A percentile compares a stretch with the other conserved stretches of the same genome.
Evolutionary conservation across 176 grass and related monocot species (phyloP).

Genomic region (Pontederia paniculata): DNA sequence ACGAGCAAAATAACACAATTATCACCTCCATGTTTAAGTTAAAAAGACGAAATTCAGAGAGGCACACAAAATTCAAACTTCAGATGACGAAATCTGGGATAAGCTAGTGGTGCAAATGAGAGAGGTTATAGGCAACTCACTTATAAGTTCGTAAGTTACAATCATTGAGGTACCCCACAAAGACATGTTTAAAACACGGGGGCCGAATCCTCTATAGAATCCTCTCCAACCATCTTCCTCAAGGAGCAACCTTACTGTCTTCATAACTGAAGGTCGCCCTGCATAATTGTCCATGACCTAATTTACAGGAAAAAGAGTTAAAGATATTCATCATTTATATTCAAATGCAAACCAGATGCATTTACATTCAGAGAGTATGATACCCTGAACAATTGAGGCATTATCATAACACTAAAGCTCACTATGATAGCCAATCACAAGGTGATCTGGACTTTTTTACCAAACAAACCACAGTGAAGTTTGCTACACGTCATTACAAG

Average conservation of each 20-base stretch:
- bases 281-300: conserved; percentile 88
- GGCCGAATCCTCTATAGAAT: conserved; percentile 91
- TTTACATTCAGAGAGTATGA: no score
- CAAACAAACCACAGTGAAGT: no score
- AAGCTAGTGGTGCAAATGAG: no score
- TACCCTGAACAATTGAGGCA: no score
- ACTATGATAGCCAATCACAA: no score
- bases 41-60: conserved; percentile 5
- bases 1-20: conserved; percentile 2
- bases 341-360: no score
- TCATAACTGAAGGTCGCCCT: conserved; percentile 65
- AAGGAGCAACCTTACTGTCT: conserved; percentile 52
- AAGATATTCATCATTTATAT: no score
- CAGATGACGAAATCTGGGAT: background rate
- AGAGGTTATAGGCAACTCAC: conserved; percentile 22
- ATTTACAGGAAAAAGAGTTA: background rate
- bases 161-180: conserved; percentile 99
- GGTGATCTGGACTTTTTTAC: no score
- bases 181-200: conserved; percentile 88
- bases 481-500: no score
- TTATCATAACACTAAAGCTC: no score
- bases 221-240: conserved; percentile 89
- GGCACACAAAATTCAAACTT: background rate
- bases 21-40: background rate
- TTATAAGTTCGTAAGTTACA: conserved; percentile 95